Percentiles rank a stretch among this genome's conserved stretches.
phyloP scores from a whole-genome alignment of 345 rosid genomes.

The Isatis tinctoria region DNA sequence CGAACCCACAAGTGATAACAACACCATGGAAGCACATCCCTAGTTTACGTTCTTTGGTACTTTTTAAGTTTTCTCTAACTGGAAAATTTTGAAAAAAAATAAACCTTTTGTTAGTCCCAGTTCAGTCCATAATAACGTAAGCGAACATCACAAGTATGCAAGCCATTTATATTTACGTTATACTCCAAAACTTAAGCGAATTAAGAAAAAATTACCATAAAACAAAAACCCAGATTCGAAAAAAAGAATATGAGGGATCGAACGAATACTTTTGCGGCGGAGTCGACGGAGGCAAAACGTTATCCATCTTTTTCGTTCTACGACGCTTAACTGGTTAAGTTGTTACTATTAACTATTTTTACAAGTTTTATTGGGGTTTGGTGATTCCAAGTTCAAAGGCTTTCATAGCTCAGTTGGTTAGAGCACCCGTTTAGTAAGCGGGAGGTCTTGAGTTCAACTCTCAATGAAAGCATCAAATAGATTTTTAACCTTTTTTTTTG shows the following conservation, averaged over 20 bases:
- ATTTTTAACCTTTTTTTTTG: neutral
- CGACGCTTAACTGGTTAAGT: neutral
- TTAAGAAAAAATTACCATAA: neutral
- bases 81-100: no score
- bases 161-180: no score
- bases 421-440: constrained; percentile 97
- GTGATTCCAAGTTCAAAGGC: neutral
- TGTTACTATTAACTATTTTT: neutral
- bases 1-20: no score
- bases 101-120: no score
- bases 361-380: rapidly evolving
- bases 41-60: no score
- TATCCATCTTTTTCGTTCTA: neutral
- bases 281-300: neutral
- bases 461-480: constrained; percentile 43
- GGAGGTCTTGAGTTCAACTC: constrained; percentile 98
- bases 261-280: neutral
- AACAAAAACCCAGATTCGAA: neutral
- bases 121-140: no score
- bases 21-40: no score
- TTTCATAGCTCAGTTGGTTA: constrained; percentile 92
- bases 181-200: neutral
- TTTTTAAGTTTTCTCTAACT: no score
- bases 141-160: no score
- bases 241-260: neutral